Evolutionary conservation across 2,329 filamentous ascomycete species (phyloP).

Genomic region (Ceratocystis destructans): DNA sequence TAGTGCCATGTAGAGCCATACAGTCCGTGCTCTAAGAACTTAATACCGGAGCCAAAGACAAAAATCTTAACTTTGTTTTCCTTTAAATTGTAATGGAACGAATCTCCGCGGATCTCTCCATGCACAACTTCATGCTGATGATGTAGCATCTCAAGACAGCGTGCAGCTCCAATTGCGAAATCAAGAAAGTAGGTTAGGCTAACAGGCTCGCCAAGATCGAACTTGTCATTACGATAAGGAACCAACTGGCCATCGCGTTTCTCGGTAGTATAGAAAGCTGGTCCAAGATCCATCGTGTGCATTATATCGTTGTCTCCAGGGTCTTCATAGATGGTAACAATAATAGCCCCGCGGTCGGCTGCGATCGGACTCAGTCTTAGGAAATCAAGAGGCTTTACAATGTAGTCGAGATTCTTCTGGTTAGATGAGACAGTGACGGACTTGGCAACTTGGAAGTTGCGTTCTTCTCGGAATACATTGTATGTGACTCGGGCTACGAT

Average conservation of each 20-base stretch:
- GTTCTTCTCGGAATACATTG: conserved; percentile 70
- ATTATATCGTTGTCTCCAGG: conserved; percentile 61
- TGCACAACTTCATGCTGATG: conserved; percentile 77
- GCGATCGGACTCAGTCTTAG: conserved; percentile 54
- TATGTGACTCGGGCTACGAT: conserved; percentile 73
- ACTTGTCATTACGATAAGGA: conserved; percentile 32
- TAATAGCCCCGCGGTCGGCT: conserved; percentile 55
- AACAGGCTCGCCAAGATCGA: conserved; percentile 44
- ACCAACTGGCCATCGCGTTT: conserved; percentile 40
- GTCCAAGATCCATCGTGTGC: conserved; percentile 62
- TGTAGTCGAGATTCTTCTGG: conserved; percentile 53
- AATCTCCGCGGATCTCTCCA: conserved; percentile 79
- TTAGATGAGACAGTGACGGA: conserved; percentile 57
- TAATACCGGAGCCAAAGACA: conserved; percentile 72
- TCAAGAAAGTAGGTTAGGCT: conserved; percentile 68
- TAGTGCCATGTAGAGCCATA: conserved; percentile 75
- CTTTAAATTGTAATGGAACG: conserved; percentile 71
- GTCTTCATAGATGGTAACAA: conserved; percentile 69
- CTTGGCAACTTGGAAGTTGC: conserved; percentile 73
- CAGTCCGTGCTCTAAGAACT: conserved; percentile 82
- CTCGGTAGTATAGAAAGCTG: conserved; percentile 50
- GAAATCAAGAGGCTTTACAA: conserved; percentile 68
- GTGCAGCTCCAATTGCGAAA: conserved; percentile 76
- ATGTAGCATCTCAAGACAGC: conserved; percentile 82
- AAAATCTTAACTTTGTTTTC: conserved; percentile 61